Evolutionary conservation across 306 rosid genomes (phyloP), one percentile per base, ranked within the genome.

Genomic region (Ormosia emarginata): DNA sequence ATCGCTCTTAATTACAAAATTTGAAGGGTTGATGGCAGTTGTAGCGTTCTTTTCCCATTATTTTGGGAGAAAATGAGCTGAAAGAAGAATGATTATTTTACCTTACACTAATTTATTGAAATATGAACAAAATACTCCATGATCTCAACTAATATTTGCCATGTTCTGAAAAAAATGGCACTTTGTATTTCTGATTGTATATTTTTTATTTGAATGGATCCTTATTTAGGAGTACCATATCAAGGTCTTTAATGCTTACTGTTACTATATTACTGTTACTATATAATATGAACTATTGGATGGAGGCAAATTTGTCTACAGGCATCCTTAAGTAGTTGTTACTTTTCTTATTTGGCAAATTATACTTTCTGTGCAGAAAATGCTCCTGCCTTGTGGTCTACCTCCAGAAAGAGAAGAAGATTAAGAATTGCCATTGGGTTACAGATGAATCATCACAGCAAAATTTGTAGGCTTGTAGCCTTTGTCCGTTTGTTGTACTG

Each of bases 371-470:
- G 32, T 57, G 86, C 90, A 93, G 98, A 94, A 91, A 89, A 94
- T 94, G 98, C 97, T 94, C 37, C 80, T 94, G 86, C 98, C 98
- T 39, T 94, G 98, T 39, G 97, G 98, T 64, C 89, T 93, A 64
- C 97, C 97, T 64, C 97, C 98, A 1, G 98, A 94, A 67, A 91
- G 95, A 81, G 97, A 94, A 81, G 95, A 94, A 39, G 98, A 94
- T 67, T 92, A 83, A 88, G 83, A 63, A 15, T 78, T 37, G 5
- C 56, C 12, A 66, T 79, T 50, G 67, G 69, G 14, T 32, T 29
- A 61, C 66, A 70, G 56, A 18, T 47, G 74, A 34, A 49, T 76
- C 50, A 67, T 65, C 56, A 40, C 71, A 37, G 14, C 30, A 29
- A 37, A 17, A 53, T 71, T 8, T 62, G 52, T 71, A 85, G 62